Base-by-base conservation (phyloP, 192 early-diverging fungal genomes). In the Lobosporangium transversale region DNA sequence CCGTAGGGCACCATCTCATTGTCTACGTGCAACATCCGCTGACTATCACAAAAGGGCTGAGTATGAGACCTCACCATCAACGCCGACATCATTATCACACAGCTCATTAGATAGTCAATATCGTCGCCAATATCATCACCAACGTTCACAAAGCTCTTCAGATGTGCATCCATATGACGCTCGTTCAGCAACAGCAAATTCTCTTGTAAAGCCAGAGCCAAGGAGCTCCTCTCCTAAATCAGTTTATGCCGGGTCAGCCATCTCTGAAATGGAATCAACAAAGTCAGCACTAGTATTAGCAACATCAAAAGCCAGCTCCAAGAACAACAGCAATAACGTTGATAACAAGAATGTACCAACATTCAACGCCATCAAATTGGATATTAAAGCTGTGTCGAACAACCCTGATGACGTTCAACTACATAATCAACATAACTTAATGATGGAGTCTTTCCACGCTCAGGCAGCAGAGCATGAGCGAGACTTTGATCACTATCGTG, bases 331-430 rank as follows among this genome's bases (percentile, higher is more conserved):
- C 36, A 53, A 21, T 50, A 31, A 30, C 49, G 21, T 40, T 51
- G 5, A 29, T 12, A 21, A 47, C 49, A 37, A 29, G 18, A 29
- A 30, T 31, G 3, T 59, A 18, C 60, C 70, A 4, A 58, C 42
- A 6, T 62, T 62, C 44, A 70, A 45, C 27, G 18, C 60, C 0
- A 66, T 76, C 53, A 76, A 66, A 29, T 42, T 66, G 27, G 71
- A 76, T 21, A 43, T 66, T 15, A 76, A 66, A 40, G 58, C 64
- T 5, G 37, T 76, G 18, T 53, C 63, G n/a, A 76, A 62, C 31
- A 62, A 60, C 36, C 58, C 63, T 6, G 58, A 76, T 9, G 71
- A 76, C 24, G 43, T 61, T 17, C 60, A 63, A 2, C 52, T 76
- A 1, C 58, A 61, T 35, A 66, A 67, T 12, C 71, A 76, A 10